Evolutionary conservation across 805 yeast genomes (phyloP), one percentile per base, ranked within the genome.

Genomic region (Candida tibetensis): DNA sequence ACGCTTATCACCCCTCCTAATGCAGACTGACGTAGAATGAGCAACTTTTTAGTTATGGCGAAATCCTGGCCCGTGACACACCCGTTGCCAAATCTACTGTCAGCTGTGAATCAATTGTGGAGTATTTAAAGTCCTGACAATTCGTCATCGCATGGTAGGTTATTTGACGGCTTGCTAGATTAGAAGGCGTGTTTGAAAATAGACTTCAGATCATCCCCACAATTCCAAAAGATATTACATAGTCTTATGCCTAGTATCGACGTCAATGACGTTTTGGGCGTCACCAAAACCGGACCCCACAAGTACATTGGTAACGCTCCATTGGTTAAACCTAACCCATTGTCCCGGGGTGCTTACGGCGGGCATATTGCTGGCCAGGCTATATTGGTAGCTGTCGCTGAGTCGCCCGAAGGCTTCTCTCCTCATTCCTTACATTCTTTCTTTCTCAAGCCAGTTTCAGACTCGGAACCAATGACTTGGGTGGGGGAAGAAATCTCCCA

Each of bases 371-470:
- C 55, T 8, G 69, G 61, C 12, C 71, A 65, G 45, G 66, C 69
- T 3, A 31, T 65, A 7, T 39, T 60, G 18, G 69, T 58, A 15
- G 69, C 66, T 4, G 52, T 63, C 17, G 37, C 44, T 23, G 44
- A 60, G 4, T 44, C 55, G 5, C 60, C 60, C 5, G 39, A 44
- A 2, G 69, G 60, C 1, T 65, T 57, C 40, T 46, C 46, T 17
- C 71, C 71, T 1, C 66, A 65, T 41, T 58, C 71, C 16, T 46
- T 64, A 39, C 63, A 64, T 46, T 53, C 70, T 10, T 55, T 49
- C 39, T 56, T 64, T 40, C 50, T 63, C 30, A 47, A 52, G 42
- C 46, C 57, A 9, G 52, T 46, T 14, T 19, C 28, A 5, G 52
- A 46, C 19, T 26, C 39, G 12, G 26, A 7, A 9, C 48, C 48